These are phyloP conservation scores for Apophysomyces variabilis DNA, from an alignment of 371 early-diverging fungal genomes.

Conservation along the genomic window DNA sequence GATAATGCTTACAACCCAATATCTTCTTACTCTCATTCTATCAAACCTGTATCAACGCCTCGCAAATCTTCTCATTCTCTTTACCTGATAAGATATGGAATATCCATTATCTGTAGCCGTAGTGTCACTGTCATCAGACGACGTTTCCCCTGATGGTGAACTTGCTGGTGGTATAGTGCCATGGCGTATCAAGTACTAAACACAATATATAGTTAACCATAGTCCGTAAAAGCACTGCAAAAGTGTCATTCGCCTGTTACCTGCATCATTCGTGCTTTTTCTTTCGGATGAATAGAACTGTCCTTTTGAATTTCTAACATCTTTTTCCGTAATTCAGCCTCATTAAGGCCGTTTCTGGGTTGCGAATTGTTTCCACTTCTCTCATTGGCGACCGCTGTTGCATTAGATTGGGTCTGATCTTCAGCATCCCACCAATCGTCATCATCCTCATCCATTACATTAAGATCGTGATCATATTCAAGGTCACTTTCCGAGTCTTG, in stretches of 20 bases:
- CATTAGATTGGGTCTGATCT: constrained; percentile 15
- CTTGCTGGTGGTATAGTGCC: constrained; percentile 16
- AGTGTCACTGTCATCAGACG: constrained; percentile 10
- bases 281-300: constrained; percentile 50
- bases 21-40: constrained; percentile 58
- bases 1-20: constrained; percentile 95
- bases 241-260: constrained; percentile 35
- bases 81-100: constrained; percentile 22
- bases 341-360: constrained; percentile 12
- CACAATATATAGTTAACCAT: neutral
- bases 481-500: constrained; percentile 21
- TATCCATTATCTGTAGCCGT: constrained; percentile 13
- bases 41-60: neutral
- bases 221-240: neutral
- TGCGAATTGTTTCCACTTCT: neutral
- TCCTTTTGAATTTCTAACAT: constrained; percentile 72
- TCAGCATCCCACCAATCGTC: constrained; percentile 44
- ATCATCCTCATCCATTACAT: constrained; percentile 22
- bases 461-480: constrained; percentile 24
- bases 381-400: neutral
- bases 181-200: constrained; percentile 25
- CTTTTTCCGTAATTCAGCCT: constrained; percentile 48
- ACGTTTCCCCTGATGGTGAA: neutral
- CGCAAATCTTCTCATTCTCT: neutral
- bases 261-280: constrained; percentile 77